A percentile compares a stretch with the other conserved stretches of the same genome.
Evolutionary conservation across 805 yeast genomes (phyloP).

Genomic region (Metschnikowia sp.): DNA sequence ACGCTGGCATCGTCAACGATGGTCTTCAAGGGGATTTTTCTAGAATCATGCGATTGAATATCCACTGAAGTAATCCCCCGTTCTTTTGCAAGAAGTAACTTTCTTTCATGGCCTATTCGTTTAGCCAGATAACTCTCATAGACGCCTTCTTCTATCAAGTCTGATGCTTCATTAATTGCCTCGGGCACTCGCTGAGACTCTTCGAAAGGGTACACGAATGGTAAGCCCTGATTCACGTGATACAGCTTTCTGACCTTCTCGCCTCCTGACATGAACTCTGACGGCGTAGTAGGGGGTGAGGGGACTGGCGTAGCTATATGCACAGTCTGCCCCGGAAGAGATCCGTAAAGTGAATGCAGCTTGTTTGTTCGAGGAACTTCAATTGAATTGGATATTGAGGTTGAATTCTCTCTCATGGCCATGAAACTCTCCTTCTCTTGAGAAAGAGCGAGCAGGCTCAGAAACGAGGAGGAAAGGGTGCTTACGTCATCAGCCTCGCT

Average conservation of each 20-base stretch:
- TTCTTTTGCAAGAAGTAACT: conserved; percentile 68
- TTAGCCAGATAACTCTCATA: conserved; percentile 63
- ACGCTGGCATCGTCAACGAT: conserved; percentile 19
- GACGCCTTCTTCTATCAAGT: conserved; percentile 58
- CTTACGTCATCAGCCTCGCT: neutral
- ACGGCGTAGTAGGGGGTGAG: conserved; percentile 59
- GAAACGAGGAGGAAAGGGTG: conserved; percentile 30
- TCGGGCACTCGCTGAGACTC: conserved; percentile 47
- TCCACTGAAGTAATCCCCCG: conserved; percentile 46
- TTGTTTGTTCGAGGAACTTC: conserved; percentile 55
- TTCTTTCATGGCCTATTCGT: conserved; percentile 71
- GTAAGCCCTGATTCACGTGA: conserved; percentile 65
- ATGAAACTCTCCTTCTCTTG: conserved; percentile 20
- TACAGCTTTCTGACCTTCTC: conserved; percentile 51
- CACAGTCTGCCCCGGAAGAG: conserved; percentile 51
- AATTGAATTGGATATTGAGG: conserved; percentile 57
- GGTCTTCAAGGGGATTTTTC: neutral
- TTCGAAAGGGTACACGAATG: conserved; percentile 58
- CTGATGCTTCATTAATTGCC: conserved; percentile 78
- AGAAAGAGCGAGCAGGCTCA: conserved; percentile 1
- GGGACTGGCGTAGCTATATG: conserved; percentile 89
- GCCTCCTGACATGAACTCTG: conserved; percentile 46
- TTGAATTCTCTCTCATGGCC: conserved; percentile 43
- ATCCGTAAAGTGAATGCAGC: conserved; percentile 40
- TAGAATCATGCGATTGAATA: too few species aligned